Percentiles rank a stretch among this genome's conserved stretches.
Evolutionary conservation across 331 rosid genomes (phyloP).

Genomic region (Acacia concinna): DNA sequence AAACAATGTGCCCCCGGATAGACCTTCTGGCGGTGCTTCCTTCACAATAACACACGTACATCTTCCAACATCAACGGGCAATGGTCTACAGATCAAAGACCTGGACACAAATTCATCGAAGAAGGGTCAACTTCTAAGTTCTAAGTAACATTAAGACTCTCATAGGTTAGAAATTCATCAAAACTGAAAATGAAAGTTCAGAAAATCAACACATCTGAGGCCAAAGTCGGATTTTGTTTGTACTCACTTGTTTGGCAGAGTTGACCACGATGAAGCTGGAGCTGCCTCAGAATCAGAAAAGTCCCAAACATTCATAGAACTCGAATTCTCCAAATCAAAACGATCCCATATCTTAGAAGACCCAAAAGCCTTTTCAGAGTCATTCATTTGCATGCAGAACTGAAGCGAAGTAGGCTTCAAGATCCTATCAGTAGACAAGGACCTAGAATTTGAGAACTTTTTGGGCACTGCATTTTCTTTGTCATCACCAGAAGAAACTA

Average conservation of each 20-base stretch:
- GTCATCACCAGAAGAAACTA: neutral
- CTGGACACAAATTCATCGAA: neutral
- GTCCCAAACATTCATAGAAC: neutral
- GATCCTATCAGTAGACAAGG: neutral
- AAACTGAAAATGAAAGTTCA: neutral
- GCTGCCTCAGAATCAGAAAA: conserved; percentile 5
- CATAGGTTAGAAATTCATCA: neutral
- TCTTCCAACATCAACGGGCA: neutral
- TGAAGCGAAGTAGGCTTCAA: conserved; percentile 1
- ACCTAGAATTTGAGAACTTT: neutral
- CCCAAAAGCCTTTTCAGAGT: conserved; percentile 9
- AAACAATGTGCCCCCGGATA: neutral
- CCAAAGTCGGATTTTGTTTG: neutral
- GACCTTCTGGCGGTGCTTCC: conserved; percentile 3
- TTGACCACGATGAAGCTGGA: conserved; percentile 12
- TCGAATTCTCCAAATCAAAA: neutral
- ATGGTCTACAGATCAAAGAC: conserved; percentile 3
- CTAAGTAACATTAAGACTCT: neutral
- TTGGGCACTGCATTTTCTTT: neutral
- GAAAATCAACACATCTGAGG: neutral
- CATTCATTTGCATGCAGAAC: neutral
- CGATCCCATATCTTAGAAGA: conserved; percentile 13
- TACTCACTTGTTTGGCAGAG: conserved; percentile 1
- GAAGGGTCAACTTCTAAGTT: neutral
- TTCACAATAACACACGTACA: conserved; percentile 1